Percentiles rank a stretch among this genome's conserved stretches.
Conservation (phyloP, 202 grass and related monocot species). For the Panicum hallii region DNA sequence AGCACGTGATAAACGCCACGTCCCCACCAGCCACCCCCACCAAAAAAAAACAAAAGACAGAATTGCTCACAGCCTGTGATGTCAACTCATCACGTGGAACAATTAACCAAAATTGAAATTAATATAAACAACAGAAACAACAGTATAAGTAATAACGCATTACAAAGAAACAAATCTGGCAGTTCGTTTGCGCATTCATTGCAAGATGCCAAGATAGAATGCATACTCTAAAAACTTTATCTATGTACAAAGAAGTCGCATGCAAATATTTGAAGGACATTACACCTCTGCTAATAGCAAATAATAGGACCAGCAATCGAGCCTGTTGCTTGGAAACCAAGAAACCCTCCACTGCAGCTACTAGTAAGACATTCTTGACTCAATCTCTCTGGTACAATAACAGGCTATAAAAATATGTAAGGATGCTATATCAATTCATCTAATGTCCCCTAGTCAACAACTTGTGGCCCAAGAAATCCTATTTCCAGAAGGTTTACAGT, state of each 20-base stretch:
- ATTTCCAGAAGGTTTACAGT: neutral
- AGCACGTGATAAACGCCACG: neutral
- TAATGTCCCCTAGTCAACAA: neutral
- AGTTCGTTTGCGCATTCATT: neutral
- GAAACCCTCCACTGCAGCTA: neutral
- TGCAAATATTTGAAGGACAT: slow-evolving; percentile 22
- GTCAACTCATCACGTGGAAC: neutral
- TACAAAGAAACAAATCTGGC: slow-evolving; percentile 16
- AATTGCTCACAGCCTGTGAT: neutral
- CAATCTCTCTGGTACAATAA: neutral
- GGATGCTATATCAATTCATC: neutral
- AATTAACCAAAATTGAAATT: neutral
- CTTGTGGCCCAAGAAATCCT: slow-evolving; percentile 2
- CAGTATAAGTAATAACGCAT: neutral
- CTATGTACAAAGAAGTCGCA: neutral
- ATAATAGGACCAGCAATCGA: neutral
- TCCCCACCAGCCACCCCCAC: neutral
- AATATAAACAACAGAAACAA: slow-evolving; percentile 4
- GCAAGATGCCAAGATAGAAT: neutral
- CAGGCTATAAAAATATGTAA: neutral
- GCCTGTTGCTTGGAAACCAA: neutral
- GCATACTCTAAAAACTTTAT: slow-evolving; percentile 3
- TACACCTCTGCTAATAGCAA: neutral
- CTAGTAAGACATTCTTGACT: neutral
- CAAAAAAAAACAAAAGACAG: neutral